Evolutionary conservation across 1,284 basidiomycete species (phyloP).

Genomic region (Rhodotorula mucilaginosa): DNA sequence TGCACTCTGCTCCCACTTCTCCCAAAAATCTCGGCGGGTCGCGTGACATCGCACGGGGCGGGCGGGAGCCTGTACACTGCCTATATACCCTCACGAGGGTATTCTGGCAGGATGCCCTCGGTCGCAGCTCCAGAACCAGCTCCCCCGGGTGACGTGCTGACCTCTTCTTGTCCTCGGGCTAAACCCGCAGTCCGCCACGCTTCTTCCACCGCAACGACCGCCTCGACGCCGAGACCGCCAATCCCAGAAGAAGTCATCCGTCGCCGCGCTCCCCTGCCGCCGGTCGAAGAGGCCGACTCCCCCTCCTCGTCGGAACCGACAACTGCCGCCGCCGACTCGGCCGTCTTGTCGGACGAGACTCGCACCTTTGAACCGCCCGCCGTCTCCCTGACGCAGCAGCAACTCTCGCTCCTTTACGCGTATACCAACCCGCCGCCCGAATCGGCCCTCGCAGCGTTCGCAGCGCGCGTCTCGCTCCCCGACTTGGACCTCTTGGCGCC

Average conservation of each 20-base stretch:
- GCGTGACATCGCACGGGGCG: too few relatives aligned
- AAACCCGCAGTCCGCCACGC: not conserved
- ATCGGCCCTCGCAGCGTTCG: slow-evolving; percentile 69
- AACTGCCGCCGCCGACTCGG: not conserved
- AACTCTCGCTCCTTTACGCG: slow-evolving; percentile 39
- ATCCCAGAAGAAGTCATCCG: slow-evolving; percentile 18
- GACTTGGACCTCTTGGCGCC: not conserved
- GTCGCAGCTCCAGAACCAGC: not conserved
- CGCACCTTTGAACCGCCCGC: slow-evolving; percentile 5
- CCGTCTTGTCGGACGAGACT: not conserved
- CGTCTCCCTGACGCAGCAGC: slow-evolving; percentile 22
- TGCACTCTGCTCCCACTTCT: too few relatives aligned
- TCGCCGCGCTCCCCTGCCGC: not conserved
- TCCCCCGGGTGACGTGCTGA: not conserved
- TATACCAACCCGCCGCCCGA: slow-evolving; percentile 54
- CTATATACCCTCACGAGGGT: too few relatives aligned
- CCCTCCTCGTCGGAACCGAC: not conserved
- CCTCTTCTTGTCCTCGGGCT: not conserved
- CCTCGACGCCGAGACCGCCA: not conserved
- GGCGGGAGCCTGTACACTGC: too few relatives aligned
- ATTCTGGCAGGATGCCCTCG: too few relatives aligned
- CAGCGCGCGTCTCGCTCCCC: slow-evolving; percentile 52
- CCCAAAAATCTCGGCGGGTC: too few relatives aligned
- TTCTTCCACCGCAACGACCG: not conserved
- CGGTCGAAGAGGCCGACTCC: slow-evolving; percentile 3